A percentile compares a stretch with the other conserved stretches of the same genome.
phyloP scores from a whole-genome alignment of 345 rosid genomes.

The Eutrema japonicum region DNA sequence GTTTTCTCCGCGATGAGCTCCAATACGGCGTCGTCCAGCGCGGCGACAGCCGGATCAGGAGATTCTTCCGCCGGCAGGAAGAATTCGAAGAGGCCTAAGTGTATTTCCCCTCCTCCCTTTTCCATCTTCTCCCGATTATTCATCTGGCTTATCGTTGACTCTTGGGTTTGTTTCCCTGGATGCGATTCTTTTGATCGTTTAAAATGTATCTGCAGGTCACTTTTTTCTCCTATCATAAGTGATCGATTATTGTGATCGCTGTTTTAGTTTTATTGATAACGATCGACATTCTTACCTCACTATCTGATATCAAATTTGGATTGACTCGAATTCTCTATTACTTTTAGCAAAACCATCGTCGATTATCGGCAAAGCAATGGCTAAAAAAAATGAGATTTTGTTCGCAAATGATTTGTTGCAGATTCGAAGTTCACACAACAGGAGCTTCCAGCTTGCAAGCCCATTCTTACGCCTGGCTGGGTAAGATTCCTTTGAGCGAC shows the following conservation, averaged over 20 bases:
- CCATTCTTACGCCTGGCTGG: slow-evolving; percentile 97
- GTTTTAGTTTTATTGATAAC: background rate
- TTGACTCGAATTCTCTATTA: background rate
- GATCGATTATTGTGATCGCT: background rate
- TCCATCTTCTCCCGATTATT: background rate
- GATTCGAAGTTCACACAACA: slow-evolving; percentile 96
- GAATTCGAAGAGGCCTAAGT: slow-evolving; percentile 94
- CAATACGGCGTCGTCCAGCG: slow-evolving; percentile 68
- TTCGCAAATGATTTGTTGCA: slow-evolving; percentile 43
- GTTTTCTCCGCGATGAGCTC: slow-evolving; percentile 50
- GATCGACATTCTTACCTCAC: slow-evolving; percentile 1
- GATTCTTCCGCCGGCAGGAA: slow-evolving; percentile 75
- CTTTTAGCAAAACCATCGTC: too few species aligned
- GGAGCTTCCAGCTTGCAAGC: slow-evolving; percentile 99
- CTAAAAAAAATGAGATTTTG: slow-evolving; percentile 14
- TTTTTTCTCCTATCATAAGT: background rate
- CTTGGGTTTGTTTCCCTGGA: background rate
- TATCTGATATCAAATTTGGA: background rate
- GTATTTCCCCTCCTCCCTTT: slow-evolving; percentile 46
- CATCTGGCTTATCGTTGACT: slow-evolving; percentile 32
- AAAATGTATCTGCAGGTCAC: background rate
- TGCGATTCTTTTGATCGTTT: background rate
- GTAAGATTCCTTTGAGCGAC: slow-evolving; percentile 46
- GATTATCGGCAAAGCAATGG: background rate
- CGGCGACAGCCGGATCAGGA: slow-evolving; percentile 69